Conservation (phyloP, 352 stramenopile genomes). For the Phytophthora megakarya region DNA sequence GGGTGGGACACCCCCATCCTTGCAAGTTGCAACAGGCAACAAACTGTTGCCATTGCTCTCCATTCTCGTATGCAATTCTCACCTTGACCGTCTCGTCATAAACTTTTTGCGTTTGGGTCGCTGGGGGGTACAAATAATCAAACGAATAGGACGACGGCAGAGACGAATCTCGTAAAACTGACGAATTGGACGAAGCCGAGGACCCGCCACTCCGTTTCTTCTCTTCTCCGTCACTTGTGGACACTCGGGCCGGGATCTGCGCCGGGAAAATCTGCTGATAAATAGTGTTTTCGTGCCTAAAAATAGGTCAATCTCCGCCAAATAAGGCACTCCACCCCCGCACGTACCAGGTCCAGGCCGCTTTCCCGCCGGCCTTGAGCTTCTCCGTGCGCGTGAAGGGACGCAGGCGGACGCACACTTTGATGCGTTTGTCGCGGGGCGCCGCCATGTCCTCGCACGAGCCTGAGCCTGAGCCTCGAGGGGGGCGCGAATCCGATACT, state of each 20-base stretch:
- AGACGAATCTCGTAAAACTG: conserved; percentile 29
- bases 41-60: conserved; percentile 2
- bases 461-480: conserved; percentile 3
- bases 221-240: conserved; percentile 28
- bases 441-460: conserved; percentile 27
- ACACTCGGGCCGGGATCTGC: conserved; percentile 46
- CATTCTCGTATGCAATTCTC: not conserved
- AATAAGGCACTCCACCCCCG: not conserved
- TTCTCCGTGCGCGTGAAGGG: conserved; percentile 80
- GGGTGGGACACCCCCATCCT: conserved; percentile 30
- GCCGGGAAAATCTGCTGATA: conserved; percentile 87
- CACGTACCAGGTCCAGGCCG: conserved; percentile 80
- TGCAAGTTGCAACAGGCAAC: conserved; percentile 14
- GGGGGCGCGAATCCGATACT: conserved; percentile 36
- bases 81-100: conserved; percentile 87
- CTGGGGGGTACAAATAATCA: conserved; percentile 86
- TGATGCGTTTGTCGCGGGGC: conserved; percentile 69
- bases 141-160: conserved; percentile 84
- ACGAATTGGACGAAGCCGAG: conserved; percentile 45
- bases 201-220: conserved; percentile 41
- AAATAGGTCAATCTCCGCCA: conserved; percentile 8
- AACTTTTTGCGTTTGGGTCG: conserved; percentile 68
- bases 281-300: conserved; percentile 87
- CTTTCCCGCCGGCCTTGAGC: conserved; percentile 70
- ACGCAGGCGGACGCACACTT: conserved; percentile 76